These are phyloP conservation scores for Fraxinus latifolia DNA, from an alignment of 305 asterid genomes.

Conservation along the genomic window DNA sequence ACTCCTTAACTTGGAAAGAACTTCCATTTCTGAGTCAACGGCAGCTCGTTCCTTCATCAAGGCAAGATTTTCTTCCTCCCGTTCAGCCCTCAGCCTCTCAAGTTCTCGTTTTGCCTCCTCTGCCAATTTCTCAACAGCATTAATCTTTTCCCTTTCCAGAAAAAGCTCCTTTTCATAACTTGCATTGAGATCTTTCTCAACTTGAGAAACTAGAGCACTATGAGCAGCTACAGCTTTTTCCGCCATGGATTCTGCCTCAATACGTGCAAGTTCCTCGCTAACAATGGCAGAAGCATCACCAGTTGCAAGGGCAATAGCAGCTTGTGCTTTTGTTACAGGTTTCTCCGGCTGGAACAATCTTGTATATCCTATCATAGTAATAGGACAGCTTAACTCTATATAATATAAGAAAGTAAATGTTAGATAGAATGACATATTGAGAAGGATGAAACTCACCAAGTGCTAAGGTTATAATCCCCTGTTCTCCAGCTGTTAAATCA, in stretches of 20 bases:
- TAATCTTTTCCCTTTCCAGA: constrained; percentile 71
- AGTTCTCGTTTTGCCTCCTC: constrained; percentile 75
- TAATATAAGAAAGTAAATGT: constrained; percentile 15
- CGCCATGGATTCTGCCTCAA: constrained; percentile 94
- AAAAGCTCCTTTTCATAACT: constrained; percentile 68
- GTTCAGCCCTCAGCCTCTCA: constrained; percentile 62
- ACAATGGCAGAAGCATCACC: constrained; percentile 81
- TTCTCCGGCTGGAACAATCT: constrained; percentile 93
- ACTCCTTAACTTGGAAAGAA: constrained; percentile 65
- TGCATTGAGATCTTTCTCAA: constrained; percentile 78
- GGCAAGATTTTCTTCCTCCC: constrained; percentile 73
- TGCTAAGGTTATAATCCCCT: constrained; percentile 75
- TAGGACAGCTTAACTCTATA: constrained; percentile 2
- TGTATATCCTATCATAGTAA: constrained; percentile 66
- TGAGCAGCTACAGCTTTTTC: constrained; percentile 93
- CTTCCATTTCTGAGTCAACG: constrained; percentile 85
- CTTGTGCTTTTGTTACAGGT: constrained; percentile 96
- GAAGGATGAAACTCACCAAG: constrained; percentile 56
- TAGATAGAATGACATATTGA: constrained; percentile 11
- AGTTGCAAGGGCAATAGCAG: constrained; percentile 84
- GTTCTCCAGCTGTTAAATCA: constrained; percentile 82
- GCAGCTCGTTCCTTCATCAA: constrained; percentile 76
- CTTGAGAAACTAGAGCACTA: constrained; percentile 78
- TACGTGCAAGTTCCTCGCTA: constrained; percentile 87
- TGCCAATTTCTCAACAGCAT: constrained; percentile 68